Evolutionary conservation across 495 filamentous ascomycete species (phyloP).

Genomic region (Cercophora samala): DNA sequence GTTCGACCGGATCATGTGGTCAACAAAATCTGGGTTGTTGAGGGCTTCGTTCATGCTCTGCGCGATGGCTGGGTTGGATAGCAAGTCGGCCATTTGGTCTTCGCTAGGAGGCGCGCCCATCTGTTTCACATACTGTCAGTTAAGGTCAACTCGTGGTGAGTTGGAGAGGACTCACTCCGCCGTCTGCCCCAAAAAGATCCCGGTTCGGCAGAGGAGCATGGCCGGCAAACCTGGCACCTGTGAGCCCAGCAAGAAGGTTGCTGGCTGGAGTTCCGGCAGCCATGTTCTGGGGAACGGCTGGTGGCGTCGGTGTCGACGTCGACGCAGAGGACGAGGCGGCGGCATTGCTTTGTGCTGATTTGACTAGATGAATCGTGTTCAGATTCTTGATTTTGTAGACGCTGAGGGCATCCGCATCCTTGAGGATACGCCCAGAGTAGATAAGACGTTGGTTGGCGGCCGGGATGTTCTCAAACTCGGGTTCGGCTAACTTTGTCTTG

Average conservation of each 20-base stretch:
- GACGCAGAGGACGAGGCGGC: conserved; percentile 54
- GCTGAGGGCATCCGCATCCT: conserved; percentile 79
- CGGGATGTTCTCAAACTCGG: conserved; percentile 79
- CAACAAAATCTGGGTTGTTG: conserved; percentile 85
- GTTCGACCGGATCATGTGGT: conserved; percentile 86
- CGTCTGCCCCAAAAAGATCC: conserved; percentile 92
- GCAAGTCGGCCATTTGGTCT: conserved; percentile 77
- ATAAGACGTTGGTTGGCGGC: conserved; percentile 89
- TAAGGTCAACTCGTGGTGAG: background rate
- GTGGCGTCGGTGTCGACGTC: conserved; percentile 48
- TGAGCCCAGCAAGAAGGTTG: conserved; percentile 85
- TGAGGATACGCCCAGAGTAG: conserved; percentile 94
- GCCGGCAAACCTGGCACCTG: conserved; percentile 91
- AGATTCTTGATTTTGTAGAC: conserved; percentile 92
- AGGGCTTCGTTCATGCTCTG: conserved; percentile 89
- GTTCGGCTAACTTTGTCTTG: conserved; percentile 77
- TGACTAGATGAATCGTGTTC: conserved; percentile 96
- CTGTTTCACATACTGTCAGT: conserved; percentile 42
- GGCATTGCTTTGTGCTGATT: conserved; percentile 87
- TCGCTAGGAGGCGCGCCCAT: conserved; percentile 84
- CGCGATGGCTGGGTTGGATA: conserved; percentile 79
- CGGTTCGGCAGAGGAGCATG: conserved; percentile 83
- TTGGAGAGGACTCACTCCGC: conserved; percentile 67
- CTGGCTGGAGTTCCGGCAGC: conserved; percentile 80
- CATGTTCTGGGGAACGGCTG: conserved; percentile 79